Percentiles rank a stretch among this genome's conserved stretches.
phyloP scores from a whole-genome alignment of 345 rosid species.

The Rhodamnia rubescens region DNA sequence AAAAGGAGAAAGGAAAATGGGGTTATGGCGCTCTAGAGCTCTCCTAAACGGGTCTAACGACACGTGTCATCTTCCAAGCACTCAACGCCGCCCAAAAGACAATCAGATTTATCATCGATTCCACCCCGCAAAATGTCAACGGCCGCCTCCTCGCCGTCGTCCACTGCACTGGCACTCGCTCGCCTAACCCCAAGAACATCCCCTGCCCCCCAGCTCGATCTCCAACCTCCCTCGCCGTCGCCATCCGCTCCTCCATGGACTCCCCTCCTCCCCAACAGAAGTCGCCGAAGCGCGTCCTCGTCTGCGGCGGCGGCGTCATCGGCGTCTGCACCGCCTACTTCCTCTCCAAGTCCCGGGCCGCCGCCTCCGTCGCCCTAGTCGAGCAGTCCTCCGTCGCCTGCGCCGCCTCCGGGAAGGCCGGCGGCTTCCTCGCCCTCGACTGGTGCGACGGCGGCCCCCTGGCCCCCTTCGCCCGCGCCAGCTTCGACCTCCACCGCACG shows the following conservation, averaged over 20 bases:
- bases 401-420: conserved; percentile 88
- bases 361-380: conserved; percentile 56
- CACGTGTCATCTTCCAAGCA: neutral
- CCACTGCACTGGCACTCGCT: conserved; percentile 13
- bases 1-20: neutral
- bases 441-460: conserved; percentile 81
- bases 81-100: neutral
- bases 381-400: conserved; percentile 78
- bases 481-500: conserved; percentile 77
- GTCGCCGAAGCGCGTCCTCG: conserved; percentile 29
- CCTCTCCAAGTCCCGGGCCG: conserved; percentile 59
- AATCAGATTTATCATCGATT: neutral
- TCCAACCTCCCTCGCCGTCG: conserved; percentile 29
- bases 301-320: conserved; percentile 79
- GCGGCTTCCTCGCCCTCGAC: conserved; percentile 81
- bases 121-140: conserved; percentile 25
- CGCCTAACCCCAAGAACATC: conserved; percentile 23
- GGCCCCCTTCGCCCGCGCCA: conserved; percentile 54
- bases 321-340: conserved; percentile 89
- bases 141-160: conserved; percentile 28
- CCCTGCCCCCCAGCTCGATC: conserved; percentile 23
- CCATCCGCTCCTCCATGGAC: conserved; percentile 21
- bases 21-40: neutral
- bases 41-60: neutral
- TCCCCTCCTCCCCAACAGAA: neutral